Conservation (phyloP, 2,329 filamentous ascomycete species). For the Coniochaeta sp. region DNA sequence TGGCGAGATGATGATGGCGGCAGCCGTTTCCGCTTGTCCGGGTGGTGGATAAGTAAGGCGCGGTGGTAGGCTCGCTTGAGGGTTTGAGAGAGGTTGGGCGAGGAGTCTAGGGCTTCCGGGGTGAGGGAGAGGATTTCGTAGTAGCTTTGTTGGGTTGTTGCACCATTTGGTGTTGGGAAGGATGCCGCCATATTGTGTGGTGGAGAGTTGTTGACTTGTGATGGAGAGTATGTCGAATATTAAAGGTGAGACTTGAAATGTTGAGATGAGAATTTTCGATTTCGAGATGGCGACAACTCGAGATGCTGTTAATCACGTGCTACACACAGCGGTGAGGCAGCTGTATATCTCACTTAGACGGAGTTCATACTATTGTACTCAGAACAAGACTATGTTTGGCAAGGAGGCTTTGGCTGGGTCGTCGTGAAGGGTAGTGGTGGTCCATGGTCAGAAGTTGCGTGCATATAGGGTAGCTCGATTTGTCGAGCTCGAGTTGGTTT, state of each 20-base stretch:
- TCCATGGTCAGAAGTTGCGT: too few relatives aligned
- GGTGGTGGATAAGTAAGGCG: slow-evolving; percentile 59
- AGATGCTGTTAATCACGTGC: slow-evolving; percentile 1
- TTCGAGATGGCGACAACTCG: background rate
- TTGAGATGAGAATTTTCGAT: background rate
- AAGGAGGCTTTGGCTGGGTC: too few relatives aligned
- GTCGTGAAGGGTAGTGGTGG: too few relatives aligned
- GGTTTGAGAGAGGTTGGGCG: slow-evolving; percentile 34
- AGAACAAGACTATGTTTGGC: too few relatives aligned
- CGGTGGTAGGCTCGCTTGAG: slow-evolving; percentile 59
- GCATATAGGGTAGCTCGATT: too few relatives aligned
- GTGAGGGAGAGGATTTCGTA: slow-evolving; percentile 56
- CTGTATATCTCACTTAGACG: too few relatives aligned
- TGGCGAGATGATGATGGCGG: too few relatives aligned
- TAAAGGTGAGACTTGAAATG: slow-evolving; percentile 5
- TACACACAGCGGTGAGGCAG: too few relatives aligned
- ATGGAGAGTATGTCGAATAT: background rate
- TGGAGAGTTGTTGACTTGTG: background rate
- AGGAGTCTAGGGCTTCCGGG: slow-evolving; percentile 35
- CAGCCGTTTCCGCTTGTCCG: slow-evolving; percentile 41
- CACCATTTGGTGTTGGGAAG: slow-evolving; percentile 10
- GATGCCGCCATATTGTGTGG: background rate
- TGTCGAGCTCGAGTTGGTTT: too few relatives aligned
- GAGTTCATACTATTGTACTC: too few relatives aligned
- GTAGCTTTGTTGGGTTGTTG: slow-evolving; percentile 37